phyloP scores from a whole-genome alignment of 2,329 filamentous ascomycete genomes.

The Nannizziopsis arthrosporioides region DNA sequence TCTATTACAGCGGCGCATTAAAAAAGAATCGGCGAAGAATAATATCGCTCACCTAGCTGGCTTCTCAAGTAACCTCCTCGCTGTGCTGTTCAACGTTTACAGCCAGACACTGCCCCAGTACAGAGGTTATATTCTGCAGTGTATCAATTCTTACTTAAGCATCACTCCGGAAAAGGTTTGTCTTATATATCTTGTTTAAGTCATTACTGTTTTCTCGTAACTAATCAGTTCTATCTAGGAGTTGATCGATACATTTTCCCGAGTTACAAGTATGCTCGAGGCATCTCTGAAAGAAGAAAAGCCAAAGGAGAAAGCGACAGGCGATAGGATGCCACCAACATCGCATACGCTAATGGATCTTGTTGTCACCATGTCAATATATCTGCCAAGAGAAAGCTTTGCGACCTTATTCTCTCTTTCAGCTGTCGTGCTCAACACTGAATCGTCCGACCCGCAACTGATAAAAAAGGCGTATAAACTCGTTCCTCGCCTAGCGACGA shows the following conservation, averaged over 20 bases:
- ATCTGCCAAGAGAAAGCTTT: constrained; percentile 80
- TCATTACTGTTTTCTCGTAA: not conserved
- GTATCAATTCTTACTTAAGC: constrained; percentile 88
- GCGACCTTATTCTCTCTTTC: constrained; percentile 76
- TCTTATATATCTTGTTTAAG: no score
- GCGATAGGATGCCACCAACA: constrained; percentile 75
- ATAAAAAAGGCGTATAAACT: constrained; percentile 99
- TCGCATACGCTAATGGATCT: constrained; percentile 94
- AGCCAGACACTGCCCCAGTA: constrained; percentile 90
- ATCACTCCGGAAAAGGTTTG: constrained; percentile 56
- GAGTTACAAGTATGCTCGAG: constrained; percentile 75
- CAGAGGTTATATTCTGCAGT: constrained; percentile 79
- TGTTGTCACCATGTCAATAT: constrained; percentile 88
- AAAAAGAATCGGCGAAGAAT: constrained; percentile 60
- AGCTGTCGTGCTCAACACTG: constrained; percentile 63
- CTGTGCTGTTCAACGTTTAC: constrained; percentile 98
- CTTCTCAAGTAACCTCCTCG: constrained; percentile 78
- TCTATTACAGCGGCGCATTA: constrained; percentile 64
- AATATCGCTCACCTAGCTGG: constrained; percentile 71
- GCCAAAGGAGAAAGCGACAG: constrained; percentile 50
- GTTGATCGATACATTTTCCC: constrained; percentile 75
- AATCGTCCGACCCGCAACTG: constrained; percentile 62
- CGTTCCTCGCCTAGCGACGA: constrained; percentile 78
- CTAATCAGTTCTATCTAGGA: constrained; percentile 39
- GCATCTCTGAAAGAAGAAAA: constrained; percentile 55